Conservation (phyloP, 2,329 filamentous ascomycete species). For the Biscogniauxia sp. region DNA sequence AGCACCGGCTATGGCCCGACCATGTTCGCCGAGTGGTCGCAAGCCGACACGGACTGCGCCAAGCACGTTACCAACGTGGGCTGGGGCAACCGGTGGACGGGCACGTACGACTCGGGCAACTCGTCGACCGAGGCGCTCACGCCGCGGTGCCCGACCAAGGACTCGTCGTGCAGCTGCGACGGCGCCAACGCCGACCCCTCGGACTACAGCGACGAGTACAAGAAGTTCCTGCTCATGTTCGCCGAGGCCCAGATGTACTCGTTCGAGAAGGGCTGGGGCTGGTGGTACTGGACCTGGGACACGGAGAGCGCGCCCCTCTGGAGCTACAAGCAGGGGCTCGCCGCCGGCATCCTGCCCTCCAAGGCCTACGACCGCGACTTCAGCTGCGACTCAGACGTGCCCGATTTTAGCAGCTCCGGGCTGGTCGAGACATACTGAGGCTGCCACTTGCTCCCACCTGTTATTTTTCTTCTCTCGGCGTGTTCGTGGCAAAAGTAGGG, state of each 20-base stretch:
- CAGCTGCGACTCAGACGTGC: slow-evolving; percentile 60
- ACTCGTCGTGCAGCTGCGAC: slow-evolving; percentile 67
- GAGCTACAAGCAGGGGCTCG: slow-evolving; percentile 82
- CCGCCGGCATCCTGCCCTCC: slow-evolving; percentile 73
- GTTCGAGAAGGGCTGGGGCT: slow-evolving; percentile 91
- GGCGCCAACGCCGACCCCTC: slow-evolving; percentile 71
- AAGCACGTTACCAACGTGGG: slow-evolving; percentile 84
- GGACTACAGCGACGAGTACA: slow-evolving; percentile 71
- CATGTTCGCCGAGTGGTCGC: slow-evolving; percentile 94
- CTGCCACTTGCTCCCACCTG: too few relatives aligned
- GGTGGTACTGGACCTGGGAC: slow-evolving; percentile 99
- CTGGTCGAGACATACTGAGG: slow-evolving; percentile 51
- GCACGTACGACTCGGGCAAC: slow-evolving; percentile 72
- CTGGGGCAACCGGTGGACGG: slow-evolving; percentile 87
- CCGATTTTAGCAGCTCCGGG: slow-evolving; percentile 45
- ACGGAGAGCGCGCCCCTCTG: slow-evolving; percentile 84
- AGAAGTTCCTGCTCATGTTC: slow-evolving; percentile 82
- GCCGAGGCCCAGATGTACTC: slow-evolving; percentile 94
- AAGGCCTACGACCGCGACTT: slow-evolving; percentile 72
- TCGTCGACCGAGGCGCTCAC: slow-evolving; percentile 59
- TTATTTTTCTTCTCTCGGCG: too few relatives aligned
- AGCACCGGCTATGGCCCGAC: slow-evolving; percentile 85
- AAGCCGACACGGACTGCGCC: slow-evolving; percentile 95
- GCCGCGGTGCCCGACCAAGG: slow-evolving; percentile 70
- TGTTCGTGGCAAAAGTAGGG: too few relatives aligned